Percentiles rank a stretch among this genome's conserved stretches.
phyloP scores from a whole-genome alignment of 495 filamentous ascomycete genomes.

The Beverwykella pulmonaria region DNA sequence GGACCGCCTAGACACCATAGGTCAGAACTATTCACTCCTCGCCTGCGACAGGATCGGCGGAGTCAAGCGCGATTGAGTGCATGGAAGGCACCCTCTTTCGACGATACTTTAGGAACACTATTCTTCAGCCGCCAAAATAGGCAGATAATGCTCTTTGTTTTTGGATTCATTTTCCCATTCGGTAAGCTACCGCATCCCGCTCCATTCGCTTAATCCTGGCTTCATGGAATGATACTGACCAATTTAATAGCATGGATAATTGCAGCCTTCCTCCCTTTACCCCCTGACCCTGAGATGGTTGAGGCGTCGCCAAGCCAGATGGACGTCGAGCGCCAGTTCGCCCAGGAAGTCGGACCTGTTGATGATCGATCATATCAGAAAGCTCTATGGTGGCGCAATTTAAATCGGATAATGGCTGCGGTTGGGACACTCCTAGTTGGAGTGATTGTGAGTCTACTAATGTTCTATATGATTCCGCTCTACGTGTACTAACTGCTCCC shows the following conservation, averaged over 20 bases:
- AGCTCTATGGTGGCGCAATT: slow-evolving; percentile 87
- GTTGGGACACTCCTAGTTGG: slow-evolving; percentile 77
- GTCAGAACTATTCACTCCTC: slow-evolving; percentile 66
- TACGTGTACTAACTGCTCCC: slow-evolving; percentile 1
- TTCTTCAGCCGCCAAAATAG: slow-evolving; percentile 69
- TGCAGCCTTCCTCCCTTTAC: slow-evolving; percentile 80
- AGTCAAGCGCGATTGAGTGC: slow-evolving; percentile 48
- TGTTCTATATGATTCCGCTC: background rate
- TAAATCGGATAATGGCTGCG: slow-evolving; percentile 85
- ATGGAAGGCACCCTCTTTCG: slow-evolving; percentile 69
- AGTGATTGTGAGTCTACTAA: slow-evolving; percentile 62
- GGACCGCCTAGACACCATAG: slow-evolving; percentile 19
- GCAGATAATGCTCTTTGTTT: slow-evolving; percentile 83
- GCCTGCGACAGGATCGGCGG: slow-evolving; percentile 66
- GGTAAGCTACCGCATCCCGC: slow-evolving; percentile 52
- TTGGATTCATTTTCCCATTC: slow-evolving; percentile 85
- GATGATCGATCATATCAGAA: slow-evolving; percentile 64
- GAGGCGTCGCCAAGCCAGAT: slow-evolving; percentile 33
- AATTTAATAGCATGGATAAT: slow-evolving; percentile 72
- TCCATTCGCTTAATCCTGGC: background rate
- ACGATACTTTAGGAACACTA: slow-evolving; percentile 61
- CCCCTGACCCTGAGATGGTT: slow-evolving; percentile 43
- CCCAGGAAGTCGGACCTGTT: slow-evolving; percentile 36
- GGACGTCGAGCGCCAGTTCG: slow-evolving; percentile 41
- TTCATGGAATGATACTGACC: slow-evolving; percentile 8